Base-by-base conservation (phyloP, 306 rosid genomes). In the Pyrus communis region DNA sequence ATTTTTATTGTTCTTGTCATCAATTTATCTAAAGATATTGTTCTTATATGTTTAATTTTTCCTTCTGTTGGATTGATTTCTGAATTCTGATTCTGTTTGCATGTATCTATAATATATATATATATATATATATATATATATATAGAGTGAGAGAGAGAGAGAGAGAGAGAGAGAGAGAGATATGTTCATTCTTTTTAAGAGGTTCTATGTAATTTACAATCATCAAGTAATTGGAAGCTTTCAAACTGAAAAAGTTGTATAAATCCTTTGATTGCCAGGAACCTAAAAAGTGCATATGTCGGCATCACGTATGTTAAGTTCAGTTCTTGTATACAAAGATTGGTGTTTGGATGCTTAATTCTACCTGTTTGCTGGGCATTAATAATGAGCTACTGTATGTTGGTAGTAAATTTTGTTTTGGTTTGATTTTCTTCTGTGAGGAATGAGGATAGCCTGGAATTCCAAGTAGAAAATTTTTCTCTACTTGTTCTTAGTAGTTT, bases 391-490 rank as follows among this genome's bases (percentile, higher is more conserved):
- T 30, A 4, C 33, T 30, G 33, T 30, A 30, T 25, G 57, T 49
- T 71, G 70, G 17, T 42, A 40, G 30, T 38, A 40, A 18, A n/a
- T 22, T 40, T 31, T 55, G 71, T 28, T 73, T 73, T 38, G 18
- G 52, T 63, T 70, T 72, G 54, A 30, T 57, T 28, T 45, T 71
- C 5, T 71, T 71, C 15, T 46, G 69, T 52, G 75, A 71, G 75
- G 72, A 77, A 62, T 51, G 75, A 71, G 75, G 72, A 77, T 77
- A 68, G 78, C 71, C 33, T 66, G 78, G 28, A 14, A 70, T 70
- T 59, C 21, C 35, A 27, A 61, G 10, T 1, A 17, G 31, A 5
- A 61, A 14, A 0, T 15, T 61, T 61, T 61, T 17, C 45, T 64
- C 45, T 31, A 9, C 15, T 9, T 63, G n/a, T 51, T 19, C 33